A percentile compares a stretch with the other conserved stretches of the same genome.
These are phyloP conservation scores for Gracilaria gracilis DNA, from an alignment of 23 red algal genomes.

Conservation along the genomic window DNA sequence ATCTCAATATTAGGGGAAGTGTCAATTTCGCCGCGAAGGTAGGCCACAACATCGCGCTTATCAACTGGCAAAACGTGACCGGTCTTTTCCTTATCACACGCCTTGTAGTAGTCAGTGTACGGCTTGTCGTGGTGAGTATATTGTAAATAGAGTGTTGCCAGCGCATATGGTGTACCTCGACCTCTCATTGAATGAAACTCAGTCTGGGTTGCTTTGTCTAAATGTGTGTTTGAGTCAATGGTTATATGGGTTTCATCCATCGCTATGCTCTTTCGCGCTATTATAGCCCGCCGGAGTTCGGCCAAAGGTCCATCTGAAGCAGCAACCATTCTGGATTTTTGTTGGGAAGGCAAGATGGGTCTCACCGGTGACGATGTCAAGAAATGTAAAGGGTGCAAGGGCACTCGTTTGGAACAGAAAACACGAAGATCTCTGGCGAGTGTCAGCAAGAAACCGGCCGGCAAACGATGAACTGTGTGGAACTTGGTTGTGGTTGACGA, in stretches of 20 bases:
- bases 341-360: not conserved
- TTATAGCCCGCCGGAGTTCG: conserved; percentile 67
- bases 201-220: conserved; percentile 49
- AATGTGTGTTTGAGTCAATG: conserved; percentile 39
- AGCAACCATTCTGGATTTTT: not conserved
- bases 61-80: conserved; percentile 72
- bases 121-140: conserved; percentile 44
- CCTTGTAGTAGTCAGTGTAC: conserved; percentile 72
- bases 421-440: too few species aligned
- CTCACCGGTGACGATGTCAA: not conserved
- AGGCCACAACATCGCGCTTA: conserved; percentile 80
- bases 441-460: too few species aligned
- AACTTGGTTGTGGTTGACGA: too few species aligned
- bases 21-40: conserved; percentile 68
- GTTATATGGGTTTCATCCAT: conserved; percentile 55
- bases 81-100: conserved; percentile 54
- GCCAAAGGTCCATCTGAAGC: conserved; percentile 9
- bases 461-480: too few species aligned
- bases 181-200: conserved; percentile 72
- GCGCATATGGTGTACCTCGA: conserved; percentile 53
- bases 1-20: conserved; percentile 65
- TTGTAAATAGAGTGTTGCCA: conserved; percentile 67
- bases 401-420: too few species aligned
- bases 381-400: not conserved
- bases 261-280: not conserved